Evolutionary conservation across 2,329 filamentous ascomycete genomes (phyloP), one percentile per base, ranked within the genome.

Genomic region (Tolypocladium pustulatum): DNA sequence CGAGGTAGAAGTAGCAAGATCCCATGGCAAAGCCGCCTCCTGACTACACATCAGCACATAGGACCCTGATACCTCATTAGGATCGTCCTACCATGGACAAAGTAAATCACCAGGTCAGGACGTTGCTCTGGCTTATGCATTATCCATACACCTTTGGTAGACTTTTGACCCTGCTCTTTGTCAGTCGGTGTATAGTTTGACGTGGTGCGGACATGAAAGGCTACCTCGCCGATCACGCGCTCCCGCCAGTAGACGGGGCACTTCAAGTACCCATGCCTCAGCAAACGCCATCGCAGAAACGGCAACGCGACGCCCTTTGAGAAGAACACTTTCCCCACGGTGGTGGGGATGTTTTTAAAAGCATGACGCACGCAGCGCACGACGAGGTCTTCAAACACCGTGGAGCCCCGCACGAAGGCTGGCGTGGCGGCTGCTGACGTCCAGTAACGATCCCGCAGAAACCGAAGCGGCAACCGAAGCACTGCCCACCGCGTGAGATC

Each of bases 21-120:
- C 90, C 91, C 86, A 95, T 89, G 8, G 84, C 83, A 69, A 95
- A 94, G 0, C 91, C 91, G 27, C 91, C 91, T 20, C 88, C 85
- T 88, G 46, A 22, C 7, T 43, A 2, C 27, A 17, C 20, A 27
- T 57, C 41, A 40, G 41, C 43, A 15, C 20, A 20, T 22, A 10
- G 30, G 59, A 40, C 61, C 59, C 3, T 6, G 2, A 15, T 9
- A n/a, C 30, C 12, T 27, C 32, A n/a, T 56, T 22, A 53, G 55
- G n/a, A 36, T 17, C 27, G n/a, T 13, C 77, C 64, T 73, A 87
- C 88, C 90, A 69, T 95, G 90, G 46, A 83, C 82, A 69, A 94
- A 94, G 69, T 91, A 93, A 2, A 95, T 72, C n/a, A 91, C 85
- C 58, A 94, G 76, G 68, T 94, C 90, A 0, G 89, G 87, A 57